Evolutionary conservation across 176 grass and related monocot species (phyloP), one percentile per base, ranked within the genome.

Genomic region (Cocos nucifera): DNA sequence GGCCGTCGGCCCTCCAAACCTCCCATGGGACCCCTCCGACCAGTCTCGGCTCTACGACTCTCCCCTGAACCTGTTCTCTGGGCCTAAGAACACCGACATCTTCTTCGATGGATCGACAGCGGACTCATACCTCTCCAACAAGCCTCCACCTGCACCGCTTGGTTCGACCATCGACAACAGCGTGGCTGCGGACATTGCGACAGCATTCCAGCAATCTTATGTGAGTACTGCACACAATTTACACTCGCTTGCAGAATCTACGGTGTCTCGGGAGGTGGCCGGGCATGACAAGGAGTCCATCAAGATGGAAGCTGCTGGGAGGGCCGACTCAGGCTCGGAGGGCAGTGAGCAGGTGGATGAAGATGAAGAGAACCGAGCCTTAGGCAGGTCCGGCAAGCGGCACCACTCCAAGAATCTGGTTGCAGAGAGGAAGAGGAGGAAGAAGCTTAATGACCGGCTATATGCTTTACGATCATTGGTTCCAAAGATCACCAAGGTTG

Each of bases 401-500:
- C 86, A 85, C 77, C 92, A 96, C 51, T 88, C 84, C 22, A 97
- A 97, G 81, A 88, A 97, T 63, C 87, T 97, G 0, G 57, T 76
- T 19, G 93, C 87, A 8, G 93, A 97, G 73, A 75, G 87, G 28
- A 75, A 0, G 65, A 77, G 84, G 19, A 59, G 87, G 58, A 91
- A 91, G 84, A 97, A 97, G 78, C 93, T 97, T 21, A 97, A 91
- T 62, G 81, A 76, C 4, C 53, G 84, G 30, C 93, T 97, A 3
- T 97, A 83, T 58, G 79, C 51, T 72, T 79, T 97, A 30, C 65
- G 93, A 9, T 79, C 93, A 4, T 75, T 97, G 73, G 93, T 97
- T 26, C 87, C 93, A 2, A 97, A 97, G 78, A 97, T 97, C 69
- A 88, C 84, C 51, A 97, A 97, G 92, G 92, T 97, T 52, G 17